Percentiles rank a stretch among this genome's conserved stretches.
Conservation (phyloP, 768 basidiomycete species). For the Boletus speciosus region DNA sequence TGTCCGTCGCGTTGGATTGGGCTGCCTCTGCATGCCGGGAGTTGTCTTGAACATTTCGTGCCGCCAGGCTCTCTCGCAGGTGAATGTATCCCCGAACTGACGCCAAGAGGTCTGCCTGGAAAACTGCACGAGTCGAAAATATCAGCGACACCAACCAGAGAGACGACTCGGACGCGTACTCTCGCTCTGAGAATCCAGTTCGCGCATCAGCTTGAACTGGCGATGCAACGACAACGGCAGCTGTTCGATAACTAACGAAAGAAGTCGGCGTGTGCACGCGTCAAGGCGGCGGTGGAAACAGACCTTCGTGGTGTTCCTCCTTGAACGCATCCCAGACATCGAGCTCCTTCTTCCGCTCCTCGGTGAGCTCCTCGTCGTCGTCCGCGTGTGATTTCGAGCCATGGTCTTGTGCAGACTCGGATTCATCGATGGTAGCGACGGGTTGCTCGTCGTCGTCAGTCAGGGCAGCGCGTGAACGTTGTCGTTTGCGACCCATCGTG, state of each 20-base stretch:
- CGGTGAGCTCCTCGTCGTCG: constrained; percentile 10
- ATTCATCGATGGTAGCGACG: constrained; percentile 14
- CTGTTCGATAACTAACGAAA: constrained; percentile 63
- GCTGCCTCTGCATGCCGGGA: neutral
- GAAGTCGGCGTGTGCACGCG: neutral
- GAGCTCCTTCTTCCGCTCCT: constrained; percentile 48
- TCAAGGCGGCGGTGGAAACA: constrained; percentile 8
- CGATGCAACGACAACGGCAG: constrained; percentile 72
- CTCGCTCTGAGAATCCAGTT: constrained; percentile 65
- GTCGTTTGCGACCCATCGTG: constrained; percentile 43
- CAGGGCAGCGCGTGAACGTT: constrained; percentile 40
- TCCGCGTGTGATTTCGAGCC: neutral
- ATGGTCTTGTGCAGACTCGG: constrained; percentile 8
- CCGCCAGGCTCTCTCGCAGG: constrained; percentile 30
- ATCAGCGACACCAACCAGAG: constrained; percentile 1
- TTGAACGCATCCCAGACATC: constrained; percentile 72
- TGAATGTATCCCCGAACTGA: constrained; percentile 47
- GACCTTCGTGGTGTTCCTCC: constrained; percentile 80
- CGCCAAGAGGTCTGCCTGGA: constrained; percentile 40
- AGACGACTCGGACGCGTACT: constrained; percentile 35
- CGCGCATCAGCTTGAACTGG: constrained; percentile 64
- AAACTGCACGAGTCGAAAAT: constrained; percentile 28
- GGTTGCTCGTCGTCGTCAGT: constrained; percentile 27
- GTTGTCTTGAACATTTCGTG: neutral
- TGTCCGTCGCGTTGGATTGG: neutral